These are phyloP conservation scores for Suillus subaureus DNA, from an alignment of 768 basidiomycete genomes.

Conservation along the genomic window DNA sequence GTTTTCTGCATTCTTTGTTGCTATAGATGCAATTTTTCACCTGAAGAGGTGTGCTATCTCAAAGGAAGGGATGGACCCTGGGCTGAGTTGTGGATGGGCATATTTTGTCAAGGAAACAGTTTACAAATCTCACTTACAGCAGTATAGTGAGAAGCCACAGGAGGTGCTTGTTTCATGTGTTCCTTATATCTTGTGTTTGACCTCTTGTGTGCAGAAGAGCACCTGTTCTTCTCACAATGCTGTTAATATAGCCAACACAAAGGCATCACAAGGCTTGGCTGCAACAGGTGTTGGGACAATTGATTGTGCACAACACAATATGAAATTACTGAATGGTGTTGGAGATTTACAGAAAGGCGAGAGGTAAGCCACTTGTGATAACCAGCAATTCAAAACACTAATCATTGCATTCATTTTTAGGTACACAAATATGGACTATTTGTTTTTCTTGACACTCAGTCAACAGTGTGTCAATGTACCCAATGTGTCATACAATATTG, in stretches of 20 bases:
- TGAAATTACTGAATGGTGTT: constrained; percentile 7
- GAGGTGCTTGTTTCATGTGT: neutral
- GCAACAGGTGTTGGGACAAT: constrained; percentile 32
- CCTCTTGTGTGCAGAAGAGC: constrained; percentile 5
- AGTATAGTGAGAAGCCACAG: neutral
- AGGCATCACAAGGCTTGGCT: constrained; percentile 11
- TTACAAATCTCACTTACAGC: constrained; percentile 19
- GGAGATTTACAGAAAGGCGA: neutral
- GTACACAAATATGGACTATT: neutral
- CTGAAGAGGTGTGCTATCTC: constrained; percentile 30
- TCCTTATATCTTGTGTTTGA: neutral
- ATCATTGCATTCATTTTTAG: neutral
- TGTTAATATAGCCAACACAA: constrained; percentile 5
- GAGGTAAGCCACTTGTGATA: neutral
- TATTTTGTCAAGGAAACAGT: constrained; percentile 29
- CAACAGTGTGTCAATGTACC: neutral
- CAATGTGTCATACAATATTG: no score
- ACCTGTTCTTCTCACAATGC: constrained; percentile 5
- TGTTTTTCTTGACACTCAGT: neutral
- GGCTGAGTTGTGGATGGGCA: constrained; percentile 26
- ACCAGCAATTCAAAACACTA: neutral
- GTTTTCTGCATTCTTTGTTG: constrained; percentile 28
- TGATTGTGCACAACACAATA: constrained; percentile 27
- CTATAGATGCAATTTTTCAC: constrained; percentile 37
- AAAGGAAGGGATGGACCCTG: constrained; percentile 28